Percentiles rank a stretch among this genome's conserved stretches.
Evolutionary conservation across 768 basidiomycete genomes (phyloP).

Genomic region (Russula griseocarnosa): DNA sequence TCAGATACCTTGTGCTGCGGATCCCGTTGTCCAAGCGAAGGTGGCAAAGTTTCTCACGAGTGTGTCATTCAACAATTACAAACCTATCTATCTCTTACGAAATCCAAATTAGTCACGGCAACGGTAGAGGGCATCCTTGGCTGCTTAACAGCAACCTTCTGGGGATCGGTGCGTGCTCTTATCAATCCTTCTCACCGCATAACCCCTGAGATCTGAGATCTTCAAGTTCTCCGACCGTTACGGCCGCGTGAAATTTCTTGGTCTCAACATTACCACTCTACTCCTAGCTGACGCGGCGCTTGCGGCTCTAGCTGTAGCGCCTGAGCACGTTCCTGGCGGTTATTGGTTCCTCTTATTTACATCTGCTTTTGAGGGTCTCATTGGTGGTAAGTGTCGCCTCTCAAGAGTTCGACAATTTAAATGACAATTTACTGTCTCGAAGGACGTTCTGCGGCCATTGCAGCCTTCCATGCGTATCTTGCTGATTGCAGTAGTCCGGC

Average conservation of each 20-base stretch:
- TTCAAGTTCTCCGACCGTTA: constrained; percentile 67
- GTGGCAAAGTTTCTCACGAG: constrained; percentile 64
- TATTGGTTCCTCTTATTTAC: constrained; percentile 76
- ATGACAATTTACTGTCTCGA: not conserved
- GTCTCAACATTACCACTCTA: constrained; percentile 56
- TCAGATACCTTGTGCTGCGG: constrained; percentile 49
- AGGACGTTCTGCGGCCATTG: constrained; percentile 48
- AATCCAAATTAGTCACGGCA: constrained; percentile 47
- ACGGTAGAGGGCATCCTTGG: constrained; percentile 66
- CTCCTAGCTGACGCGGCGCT: constrained; percentile 62
- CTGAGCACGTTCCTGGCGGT: constrained; percentile 64
- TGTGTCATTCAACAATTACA: constrained; percentile 33
- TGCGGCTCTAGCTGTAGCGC: constrained; percentile 58
- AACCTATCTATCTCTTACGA: not conserved
- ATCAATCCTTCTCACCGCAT: not conserved
- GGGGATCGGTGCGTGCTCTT: constrained; percentile 63
- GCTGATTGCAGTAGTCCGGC: constrained; percentile 60
- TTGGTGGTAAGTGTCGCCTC: constrained; percentile 55
- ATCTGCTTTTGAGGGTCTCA: constrained; percentile 58
- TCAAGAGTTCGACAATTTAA: not conserved
- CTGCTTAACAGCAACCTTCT: constrained; percentile 79
- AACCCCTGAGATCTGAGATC: not conserved
- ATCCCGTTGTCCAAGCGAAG: constrained; percentile 70
- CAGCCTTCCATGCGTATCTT: constrained; percentile 60
- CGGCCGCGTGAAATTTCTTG: constrained; percentile 65